Evolutionary conservation across 2,329 filamentous ascomycete species (phyloP), one percentile per base, ranked within the genome.

Genomic region (Bimuria novae-zelandiae): DNA sequence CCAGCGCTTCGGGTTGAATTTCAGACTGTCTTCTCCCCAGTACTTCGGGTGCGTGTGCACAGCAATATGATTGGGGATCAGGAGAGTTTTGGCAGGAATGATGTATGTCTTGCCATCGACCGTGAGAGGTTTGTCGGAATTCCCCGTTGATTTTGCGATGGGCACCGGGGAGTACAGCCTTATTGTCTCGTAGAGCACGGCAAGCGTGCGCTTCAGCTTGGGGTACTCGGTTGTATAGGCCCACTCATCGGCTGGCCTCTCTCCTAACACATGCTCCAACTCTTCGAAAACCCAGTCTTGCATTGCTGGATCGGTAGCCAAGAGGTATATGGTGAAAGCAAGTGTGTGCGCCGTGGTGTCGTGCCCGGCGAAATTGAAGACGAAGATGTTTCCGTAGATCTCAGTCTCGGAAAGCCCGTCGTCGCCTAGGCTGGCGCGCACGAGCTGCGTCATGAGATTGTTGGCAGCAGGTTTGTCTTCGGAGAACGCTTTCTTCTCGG

Each of bases 221-320:
- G 79, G 76, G 55, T 76, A 83, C 1, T 73, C 59, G 8, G 59
- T 65, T 42, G 0, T 49, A n/a, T 12, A 65, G 42, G 8, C 63
- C 7, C 57, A 49, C 7, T 58, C 46, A 4, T 12, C 17, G 44
- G 64, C 44, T 1, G n/a, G n/a, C n/a, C 72, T 70, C 10, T 56
- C 25, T 0, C 53, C n/a, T 23, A 52, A 54, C 8, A 54, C 29
- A 4, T 35, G 16, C 19, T 51, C 32, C 4, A 80, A 60, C 46
- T 80, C 79, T 46, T 79, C 71, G 0, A 67, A 61, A 0, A 80
- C 37, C 78, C 77, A 81, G 4, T 76, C 71, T 54, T 82, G 80
- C 1, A 77, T 72, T 1, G 74, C 63, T 0, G 75, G 77, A 32
- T 80, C 59, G 0, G 73, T 70, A 3, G 79, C 78, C 1, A 82